Evolutionary conservation across 1,139 yeast genomes (phyloP).

Genomic region (Groenewaldozyma auringiensis): DNA sequence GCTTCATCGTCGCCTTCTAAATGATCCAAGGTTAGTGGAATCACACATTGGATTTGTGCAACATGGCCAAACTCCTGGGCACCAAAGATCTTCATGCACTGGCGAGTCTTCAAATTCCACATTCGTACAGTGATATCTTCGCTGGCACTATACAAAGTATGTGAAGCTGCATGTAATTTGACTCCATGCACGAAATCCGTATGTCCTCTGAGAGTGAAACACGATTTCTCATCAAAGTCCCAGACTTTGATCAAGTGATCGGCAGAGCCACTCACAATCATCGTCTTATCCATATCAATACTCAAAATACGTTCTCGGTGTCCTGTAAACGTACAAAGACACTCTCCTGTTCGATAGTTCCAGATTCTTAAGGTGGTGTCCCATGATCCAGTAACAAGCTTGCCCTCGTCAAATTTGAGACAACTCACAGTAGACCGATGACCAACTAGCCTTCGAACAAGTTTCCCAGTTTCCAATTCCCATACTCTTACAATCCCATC

Average conservation of each 20-base stretch:
- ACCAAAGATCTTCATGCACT: constrained; percentile 71
- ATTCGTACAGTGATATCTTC: constrained; percentile 88
- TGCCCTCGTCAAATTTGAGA: constrained; percentile 76
- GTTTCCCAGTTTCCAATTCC: constrained; percentile 74
- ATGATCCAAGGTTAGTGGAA: constrained; percentile 60
- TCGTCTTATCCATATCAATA: constrained; percentile 69
- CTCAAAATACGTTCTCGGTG: constrained; percentile 81
- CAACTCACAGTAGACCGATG: constrained; percentile 83
- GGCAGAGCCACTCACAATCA: constrained; percentile 89
- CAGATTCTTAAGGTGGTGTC: constrained; percentile 91
- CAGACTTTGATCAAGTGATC: constrained; percentile 89
- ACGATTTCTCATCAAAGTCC: constrained; percentile 91
- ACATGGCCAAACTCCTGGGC: constrained; percentile 42
- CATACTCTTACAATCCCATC: constrained; percentile 85
- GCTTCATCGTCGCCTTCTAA: constrained; percentile 29
- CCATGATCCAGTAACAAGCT: constrained; percentile 83
- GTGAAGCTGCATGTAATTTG: constrained; percentile 70
- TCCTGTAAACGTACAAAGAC: constrained; percentile 88
- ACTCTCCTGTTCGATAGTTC: constrained; percentile 92
- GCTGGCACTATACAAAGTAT: constrained; percentile 75
- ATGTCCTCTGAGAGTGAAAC: constrained; percentile 89
- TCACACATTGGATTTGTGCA: constrained; percentile 83
- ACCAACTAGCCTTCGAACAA: constrained; percentile 70
- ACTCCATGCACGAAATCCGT: constrained; percentile 89
- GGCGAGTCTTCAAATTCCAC: constrained; percentile 86